These are phyloP conservation scores for Leucoagaricus sp. DNA, from an alignment of 1,284 basidiomycete species.

Conservation along the genomic window DNA sequence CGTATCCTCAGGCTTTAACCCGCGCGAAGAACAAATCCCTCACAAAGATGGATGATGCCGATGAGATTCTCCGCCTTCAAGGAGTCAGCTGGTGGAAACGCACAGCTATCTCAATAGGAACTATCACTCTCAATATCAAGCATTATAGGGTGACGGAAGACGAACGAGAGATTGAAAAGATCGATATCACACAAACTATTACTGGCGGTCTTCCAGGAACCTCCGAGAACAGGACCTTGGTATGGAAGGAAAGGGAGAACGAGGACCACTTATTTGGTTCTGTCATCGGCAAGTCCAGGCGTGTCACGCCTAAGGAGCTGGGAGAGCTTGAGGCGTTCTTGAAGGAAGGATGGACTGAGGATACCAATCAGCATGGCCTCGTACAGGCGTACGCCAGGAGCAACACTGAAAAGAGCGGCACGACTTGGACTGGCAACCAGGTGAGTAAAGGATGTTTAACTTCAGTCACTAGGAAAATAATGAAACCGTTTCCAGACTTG, in stretches of 20 bases:
- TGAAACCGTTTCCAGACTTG: conserved; percentile 49
- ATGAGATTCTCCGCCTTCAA: conserved; percentile 59
- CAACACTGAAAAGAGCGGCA: conserved; percentile 53
- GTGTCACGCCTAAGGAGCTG: conserved; percentile 47
- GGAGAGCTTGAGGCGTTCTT: conserved; percentile 50
- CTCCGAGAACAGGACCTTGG: conserved; percentile 51
- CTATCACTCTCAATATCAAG: conserved; percentile 55
- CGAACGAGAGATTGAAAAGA: conserved; percentile 46
- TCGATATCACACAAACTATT: conserved; percentile 64
- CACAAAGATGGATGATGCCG: conserved; percentile 48
- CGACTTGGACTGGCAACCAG: conserved; percentile 57
- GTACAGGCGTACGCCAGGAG: conserved; percentile 53
- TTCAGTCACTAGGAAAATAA: not conserved
- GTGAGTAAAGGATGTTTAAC: no score
- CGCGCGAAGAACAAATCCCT: conserved; percentile 57
- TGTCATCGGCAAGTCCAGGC: conserved; percentile 52
- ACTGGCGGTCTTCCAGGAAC: conserved; percentile 60
- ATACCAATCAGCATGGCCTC: conserved; percentile 51
- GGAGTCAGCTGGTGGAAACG: conserved; percentile 64
- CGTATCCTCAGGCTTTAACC: not conserved
- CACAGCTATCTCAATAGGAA: conserved; percentile 51
- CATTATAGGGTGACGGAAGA: conserved; percentile 54
- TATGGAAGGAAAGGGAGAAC: conserved; percentile 49
- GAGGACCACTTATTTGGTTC: conserved; percentile 58
- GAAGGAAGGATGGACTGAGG: conserved; percentile 53